These are phyloP conservation scores for Sphaerosporella brunnea DNA, from an alignment of 495 filamentous ascomycete species.

Conservation along the genomic window DNA sequence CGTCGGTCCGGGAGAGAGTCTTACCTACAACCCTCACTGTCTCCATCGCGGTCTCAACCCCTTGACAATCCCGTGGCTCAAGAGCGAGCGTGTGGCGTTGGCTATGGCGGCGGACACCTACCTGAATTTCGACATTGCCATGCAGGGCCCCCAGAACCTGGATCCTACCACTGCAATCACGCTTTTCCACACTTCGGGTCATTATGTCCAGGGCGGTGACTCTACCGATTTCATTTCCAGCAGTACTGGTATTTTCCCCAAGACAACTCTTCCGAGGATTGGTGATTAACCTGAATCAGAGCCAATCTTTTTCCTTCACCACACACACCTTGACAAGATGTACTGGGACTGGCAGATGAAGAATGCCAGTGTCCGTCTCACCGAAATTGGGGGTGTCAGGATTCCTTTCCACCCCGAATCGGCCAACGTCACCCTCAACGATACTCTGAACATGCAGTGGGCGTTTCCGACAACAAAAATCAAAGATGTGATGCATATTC, in stretches of 20 bases:
- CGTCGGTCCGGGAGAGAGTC: conserved; percentile 23
- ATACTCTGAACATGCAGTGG: not conserved
- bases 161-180: not conserved
- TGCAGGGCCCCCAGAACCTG: not conserved
- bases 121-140: not conserved
- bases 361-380: conserved; percentile 2
- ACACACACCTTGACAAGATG: conserved; percentile 34
- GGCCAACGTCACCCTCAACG: not conserved
- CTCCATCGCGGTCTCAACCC: conserved; percentile 46
- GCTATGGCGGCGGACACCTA: not conserved
- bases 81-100: not conserved
- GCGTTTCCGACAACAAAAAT: not conserved
- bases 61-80: not conserved
- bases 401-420: not conserved
- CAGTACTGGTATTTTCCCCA: not conserved
- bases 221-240: conserved; percentile 6
- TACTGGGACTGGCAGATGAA: conserved; percentile 37
- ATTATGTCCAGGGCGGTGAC: conserved; percentile 3
- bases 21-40: conserved; percentile 32
- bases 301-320: conserved; percentile 38
- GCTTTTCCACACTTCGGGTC: conserved; percentile 1
- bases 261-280: not conserved
- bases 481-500: conserved; percentile 1
- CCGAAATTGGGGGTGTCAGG: not conserved
- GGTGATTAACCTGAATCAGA: conserved; percentile 23